A percentile compares a stretch with the other conserved stretches of the same genome.
Conservation (phyloP, 441 rosid genomes). For the Flueggea neowawraea region DNA sequence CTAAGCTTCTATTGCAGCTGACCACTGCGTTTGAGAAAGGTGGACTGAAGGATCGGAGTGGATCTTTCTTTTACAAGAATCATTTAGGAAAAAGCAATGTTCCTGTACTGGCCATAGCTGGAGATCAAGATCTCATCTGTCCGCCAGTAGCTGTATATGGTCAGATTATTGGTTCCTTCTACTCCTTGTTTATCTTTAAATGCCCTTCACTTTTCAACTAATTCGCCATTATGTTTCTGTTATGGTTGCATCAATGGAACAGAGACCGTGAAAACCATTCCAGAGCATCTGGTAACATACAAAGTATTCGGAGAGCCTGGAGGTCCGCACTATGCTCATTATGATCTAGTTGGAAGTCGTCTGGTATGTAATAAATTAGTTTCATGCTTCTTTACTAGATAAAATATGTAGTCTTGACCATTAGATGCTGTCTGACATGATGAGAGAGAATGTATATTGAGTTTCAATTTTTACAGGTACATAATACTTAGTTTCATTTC, state of each 20-base stretch:
- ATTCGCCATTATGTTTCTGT: constrained; percentile 7
- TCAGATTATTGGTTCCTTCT: constrained; percentile 2
- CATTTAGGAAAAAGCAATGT: constrained; percentile 50
- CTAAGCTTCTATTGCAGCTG: constrained; percentile 82
- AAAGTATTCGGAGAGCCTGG: constrained; percentile 60
- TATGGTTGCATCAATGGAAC: constrained; percentile 16
- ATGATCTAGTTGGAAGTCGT: constrained; percentile 66
- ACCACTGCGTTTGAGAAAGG: constrained; percentile 76
- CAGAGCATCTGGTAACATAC: constrained; percentile 59
- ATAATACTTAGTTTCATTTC: constrained; percentile 3
- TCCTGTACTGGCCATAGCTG: constrained; percentile 82
- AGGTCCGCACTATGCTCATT: constrained; percentile 76
- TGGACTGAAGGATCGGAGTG: constrained; percentile 64
- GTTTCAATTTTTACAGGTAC: too few relatives aligned
- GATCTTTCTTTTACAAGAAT: constrained; percentile 67
- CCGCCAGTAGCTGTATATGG: constrained; percentile 75
- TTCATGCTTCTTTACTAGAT: neutral
- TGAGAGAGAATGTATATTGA: neutral
- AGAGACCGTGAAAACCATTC: constrained; percentile 74
- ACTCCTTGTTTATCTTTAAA: neutral
- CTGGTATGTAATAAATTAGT: constrained; percentile 36
- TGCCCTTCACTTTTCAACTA: neutral
- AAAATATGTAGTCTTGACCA: too few relatives aligned
- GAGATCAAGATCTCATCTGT: constrained; percentile 79
- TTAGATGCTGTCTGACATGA: neutral